phyloP scores from a whole-genome alignment of 768 basidiomycete genomes.

The Lactarius deliciosus region DNA sequence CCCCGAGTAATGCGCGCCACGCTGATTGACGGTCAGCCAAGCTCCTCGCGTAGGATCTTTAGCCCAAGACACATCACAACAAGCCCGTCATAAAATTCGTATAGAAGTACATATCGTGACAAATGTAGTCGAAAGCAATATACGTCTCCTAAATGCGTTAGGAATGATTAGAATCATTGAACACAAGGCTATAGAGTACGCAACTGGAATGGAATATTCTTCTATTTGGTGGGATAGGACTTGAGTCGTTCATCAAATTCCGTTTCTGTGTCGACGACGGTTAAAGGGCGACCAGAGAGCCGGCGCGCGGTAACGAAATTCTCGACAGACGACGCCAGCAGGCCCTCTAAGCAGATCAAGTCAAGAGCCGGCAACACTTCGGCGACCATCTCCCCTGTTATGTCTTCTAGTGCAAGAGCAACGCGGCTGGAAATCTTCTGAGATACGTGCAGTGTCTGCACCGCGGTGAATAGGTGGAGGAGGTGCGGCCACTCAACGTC shows the following conservation, averaged over 20 bases:
- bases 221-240: background rate
- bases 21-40: background rate
- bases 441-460: no score
- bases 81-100: background rate
- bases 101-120: background rate
- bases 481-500: no score
- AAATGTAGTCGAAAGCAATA: background rate
- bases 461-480: no score
- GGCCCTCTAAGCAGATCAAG: no score
- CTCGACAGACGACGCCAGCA: no score
- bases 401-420: no score
- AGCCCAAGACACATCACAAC: background rate
- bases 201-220: background rate
- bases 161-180: background rate
- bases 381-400: no score
- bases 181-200: background rate
- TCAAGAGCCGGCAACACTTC: no score
- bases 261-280: no score
- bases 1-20: background rate
- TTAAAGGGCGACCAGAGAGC: no score
- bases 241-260: background rate
- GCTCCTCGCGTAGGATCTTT: background rate
- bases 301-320: no score
- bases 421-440: fast-evolving
- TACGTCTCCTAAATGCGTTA: background rate